Conservation (phyloP, 306 rosid species). For the Vigna nakashimae region DNA sequence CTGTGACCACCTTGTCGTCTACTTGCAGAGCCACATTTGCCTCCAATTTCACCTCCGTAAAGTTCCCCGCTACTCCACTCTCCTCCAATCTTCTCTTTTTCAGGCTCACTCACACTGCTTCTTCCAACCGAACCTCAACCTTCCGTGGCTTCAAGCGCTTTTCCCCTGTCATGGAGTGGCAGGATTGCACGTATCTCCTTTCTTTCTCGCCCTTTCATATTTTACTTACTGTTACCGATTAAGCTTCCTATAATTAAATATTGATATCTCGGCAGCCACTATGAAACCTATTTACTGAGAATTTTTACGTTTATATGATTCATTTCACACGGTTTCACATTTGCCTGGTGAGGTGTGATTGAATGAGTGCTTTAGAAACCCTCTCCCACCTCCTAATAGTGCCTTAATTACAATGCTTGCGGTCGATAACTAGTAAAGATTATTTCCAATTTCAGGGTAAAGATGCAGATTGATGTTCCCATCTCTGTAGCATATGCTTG, state of each 20-base stretch:
- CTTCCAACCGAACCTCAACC: conserved; percentile 49
- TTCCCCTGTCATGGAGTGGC: conserved; percentile 94
- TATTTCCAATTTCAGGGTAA: conserved; percentile 78
- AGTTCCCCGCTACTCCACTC: conserved; percentile 43
- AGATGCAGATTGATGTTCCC: conserved; percentile 86
- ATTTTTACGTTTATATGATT: conserved; percentile 4
- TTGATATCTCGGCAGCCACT: not conserved
- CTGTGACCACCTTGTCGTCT: conserved; percentile 29
- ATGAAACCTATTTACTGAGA: not conserved
- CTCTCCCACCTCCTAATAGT: not conserved
- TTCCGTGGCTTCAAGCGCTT: conserved; percentile 50
- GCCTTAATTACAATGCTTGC: not conserved
- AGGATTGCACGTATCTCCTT: conserved; percentile 81
- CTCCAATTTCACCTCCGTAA: conserved; percentile 46
- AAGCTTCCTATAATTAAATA: not conserved
- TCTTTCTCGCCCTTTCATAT: not conserved
- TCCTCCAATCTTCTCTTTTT: conserved; percentile 51
- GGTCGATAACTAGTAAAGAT: conserved; percentile 20
- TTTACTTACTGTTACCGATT: no score
- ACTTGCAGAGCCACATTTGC: conserved; percentile 32
- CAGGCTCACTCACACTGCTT: conserved; percentile 47
- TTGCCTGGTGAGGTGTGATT: not conserved
- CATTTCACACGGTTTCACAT: conserved; percentile 1
- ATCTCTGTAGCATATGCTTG: conserved; percentile 75
- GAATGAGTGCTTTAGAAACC: not conserved